Evolutionary conservation across 2,329 filamentous ascomycete species (phyloP).

Genomic region (Fusarium circinatum): DNA sequence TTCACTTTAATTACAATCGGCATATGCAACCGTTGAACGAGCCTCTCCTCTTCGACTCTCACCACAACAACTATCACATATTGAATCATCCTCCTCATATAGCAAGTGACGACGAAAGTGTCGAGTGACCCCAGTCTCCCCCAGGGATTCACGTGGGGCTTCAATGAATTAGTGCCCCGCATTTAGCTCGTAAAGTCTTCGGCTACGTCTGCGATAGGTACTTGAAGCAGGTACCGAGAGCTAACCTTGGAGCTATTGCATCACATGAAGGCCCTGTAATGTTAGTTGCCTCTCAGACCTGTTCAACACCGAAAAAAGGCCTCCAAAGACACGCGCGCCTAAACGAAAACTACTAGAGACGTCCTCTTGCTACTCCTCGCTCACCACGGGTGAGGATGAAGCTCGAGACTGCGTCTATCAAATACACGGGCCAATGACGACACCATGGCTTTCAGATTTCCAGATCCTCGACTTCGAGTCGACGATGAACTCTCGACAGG

Average conservation of each 20-base stretch:
- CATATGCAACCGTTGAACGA: background rate
- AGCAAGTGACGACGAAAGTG: background rate
- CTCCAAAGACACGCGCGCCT: conserved; percentile 13
- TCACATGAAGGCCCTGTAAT: conserved; percentile 43
- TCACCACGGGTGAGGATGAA: conserved; percentile 41
- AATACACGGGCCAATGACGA: conserved; percentile 43
- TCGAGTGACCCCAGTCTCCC: conserved; percentile 24
- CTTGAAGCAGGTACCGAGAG: conserved; percentile 33
- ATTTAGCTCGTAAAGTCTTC: conserved; percentile 34
- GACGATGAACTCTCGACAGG: conserved; percentile 41
- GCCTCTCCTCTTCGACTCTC: background rate
- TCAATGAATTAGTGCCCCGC: conserved; percentile 45
- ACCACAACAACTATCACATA: background rate
- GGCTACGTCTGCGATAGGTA: conserved; percentile 18
- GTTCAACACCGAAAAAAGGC: conserved; percentile 29
- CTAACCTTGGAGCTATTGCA: conserved; percentile 42
- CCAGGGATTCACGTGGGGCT: conserved; percentile 35
- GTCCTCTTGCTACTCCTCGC: conserved; percentile 27
- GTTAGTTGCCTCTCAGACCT: conserved; percentile 7
- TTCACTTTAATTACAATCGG: background rate
- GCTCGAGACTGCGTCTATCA: conserved; percentile 29
- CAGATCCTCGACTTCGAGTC: conserved; percentile 43
- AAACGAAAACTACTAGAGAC: conserved; percentile 15
- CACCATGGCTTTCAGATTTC: conserved; percentile 55
- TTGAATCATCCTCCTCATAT: background rate